Percentiles rank a stretch among this genome's conserved stretches.
Conservation (phyloP, 257 asterid species). For the Solanum neorickii region DNA sequence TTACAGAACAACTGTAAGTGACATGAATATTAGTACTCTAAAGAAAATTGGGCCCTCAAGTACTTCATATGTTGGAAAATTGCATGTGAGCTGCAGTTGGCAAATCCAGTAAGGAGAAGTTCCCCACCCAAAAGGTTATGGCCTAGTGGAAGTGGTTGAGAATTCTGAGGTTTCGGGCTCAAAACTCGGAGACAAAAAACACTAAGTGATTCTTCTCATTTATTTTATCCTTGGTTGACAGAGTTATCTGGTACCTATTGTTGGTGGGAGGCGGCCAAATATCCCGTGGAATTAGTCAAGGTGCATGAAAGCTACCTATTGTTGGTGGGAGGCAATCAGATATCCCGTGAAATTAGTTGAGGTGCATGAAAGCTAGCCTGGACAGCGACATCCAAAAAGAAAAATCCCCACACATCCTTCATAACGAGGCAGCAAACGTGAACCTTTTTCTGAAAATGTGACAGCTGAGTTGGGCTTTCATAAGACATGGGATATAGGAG, state of each 20-base stretch:
- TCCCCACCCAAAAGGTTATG: not conserved
- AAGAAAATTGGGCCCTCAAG: not conserved
- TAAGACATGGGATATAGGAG: not conserved
- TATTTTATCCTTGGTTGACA: not conserved
- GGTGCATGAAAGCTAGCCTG: not conserved
- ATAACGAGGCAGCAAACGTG: not conserved
- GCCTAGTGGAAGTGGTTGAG: not conserved
- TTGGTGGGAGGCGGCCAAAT: not conserved
- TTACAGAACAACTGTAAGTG: not conserved
- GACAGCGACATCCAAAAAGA: not conserved
- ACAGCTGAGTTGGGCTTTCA: not conserved
- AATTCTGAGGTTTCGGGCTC: not conserved
- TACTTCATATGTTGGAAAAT: not conserved
- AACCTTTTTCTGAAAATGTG: not conserved
- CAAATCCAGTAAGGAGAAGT: not conserved
- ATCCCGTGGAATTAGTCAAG: not conserved
- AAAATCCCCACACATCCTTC: not conserved
- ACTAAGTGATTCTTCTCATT: not conserved
- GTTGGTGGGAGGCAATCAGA: not conserved
- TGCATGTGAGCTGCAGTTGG: slow-evolving; percentile 2
- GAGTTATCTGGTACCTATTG: not conserved
- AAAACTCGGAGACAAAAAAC: not conserved
- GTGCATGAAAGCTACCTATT: not conserved
- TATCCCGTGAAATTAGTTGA: not conserved
- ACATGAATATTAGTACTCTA: not conserved